Percentiles rank a stretch among this genome's conserved stretches.
Evolutionary conservation across 2,329 filamentous ascomycete species (phyloP).

Genomic region (Westerdykella aurantiaca): DNA sequence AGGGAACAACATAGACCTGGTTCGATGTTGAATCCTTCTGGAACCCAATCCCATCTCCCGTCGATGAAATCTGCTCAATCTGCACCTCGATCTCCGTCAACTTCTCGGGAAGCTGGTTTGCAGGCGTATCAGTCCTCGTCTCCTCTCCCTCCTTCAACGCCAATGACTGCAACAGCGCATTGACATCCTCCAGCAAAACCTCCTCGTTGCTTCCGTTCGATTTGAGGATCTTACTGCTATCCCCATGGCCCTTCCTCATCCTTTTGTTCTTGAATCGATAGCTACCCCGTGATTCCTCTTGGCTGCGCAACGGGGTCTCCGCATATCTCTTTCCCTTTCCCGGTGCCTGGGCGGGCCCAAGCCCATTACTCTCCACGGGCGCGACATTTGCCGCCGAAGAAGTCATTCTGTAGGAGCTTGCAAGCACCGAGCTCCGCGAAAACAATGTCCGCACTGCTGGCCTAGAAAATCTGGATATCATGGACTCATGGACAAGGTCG

Average conservation of each 20-base stretch:
- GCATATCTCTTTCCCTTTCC: conserved; percentile 23
- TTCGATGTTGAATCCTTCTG: conserved; percentile 56
- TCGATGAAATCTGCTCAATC: conserved; percentile 80
- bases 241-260: conserved; percentile 40
- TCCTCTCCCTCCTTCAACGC: conserved; percentile 12
- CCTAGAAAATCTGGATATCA: conserved; percentile 9
- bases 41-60: conserved; percentile 80
- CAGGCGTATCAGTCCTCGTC: not conserved
- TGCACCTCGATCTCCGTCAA: conserved; percentile 75
- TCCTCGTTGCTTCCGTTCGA: conserved; percentile 47
- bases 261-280: conserved; percentile 44
- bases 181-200: conserved; percentile 44
- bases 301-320: conserved; percentile 28
- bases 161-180: conserved; percentile 37
- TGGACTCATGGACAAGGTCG: not conserved
- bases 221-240: conserved; percentile 30
- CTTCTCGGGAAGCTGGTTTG: conserved; percentile 52
- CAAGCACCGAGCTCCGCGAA: conserved; percentile 7
- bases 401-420: conserved; percentile 25
- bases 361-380: conserved; percentile 25
- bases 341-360: conserved; percentile 12
- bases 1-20: conserved; percentile 80
- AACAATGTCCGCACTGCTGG: conserved; percentile 21
- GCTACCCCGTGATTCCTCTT: conserved; percentile 31
- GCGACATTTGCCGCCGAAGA: conserved; percentile 27